phyloP scores from a whole-genome alignment of 192 early-diverging fungal species.

The Coemansia sp. region DNA sequence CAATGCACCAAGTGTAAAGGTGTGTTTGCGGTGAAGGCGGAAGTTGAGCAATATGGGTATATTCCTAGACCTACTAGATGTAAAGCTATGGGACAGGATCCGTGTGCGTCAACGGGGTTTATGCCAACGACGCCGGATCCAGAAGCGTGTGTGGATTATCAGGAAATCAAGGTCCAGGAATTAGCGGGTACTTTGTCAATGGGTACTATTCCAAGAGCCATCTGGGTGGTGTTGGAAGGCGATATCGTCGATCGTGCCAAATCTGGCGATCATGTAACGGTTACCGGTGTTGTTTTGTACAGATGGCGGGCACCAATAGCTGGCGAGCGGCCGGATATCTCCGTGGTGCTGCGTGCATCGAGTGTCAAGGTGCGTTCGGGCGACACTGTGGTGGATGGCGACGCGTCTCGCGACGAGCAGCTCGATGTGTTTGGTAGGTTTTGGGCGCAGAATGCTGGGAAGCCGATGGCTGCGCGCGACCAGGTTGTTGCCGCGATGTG shows the following conservation, averaged over 20 bases:
- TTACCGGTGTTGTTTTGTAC: slow-evolving; percentile 64
- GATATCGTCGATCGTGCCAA: slow-evolving; percentile 64
- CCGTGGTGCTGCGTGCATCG: slow-evolving; percentile 64
- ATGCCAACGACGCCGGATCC: slow-evolving; percentile 37
- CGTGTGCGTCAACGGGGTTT: slow-evolving; percentile 62
- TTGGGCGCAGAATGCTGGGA: slow-evolving; percentile 51
- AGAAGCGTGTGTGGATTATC: slow-evolving; percentile 68
- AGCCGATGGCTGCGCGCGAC: slow-evolving; percentile 54
- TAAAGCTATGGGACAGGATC: slow-evolving; percentile 31
- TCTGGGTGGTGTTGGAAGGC: slow-evolving; percentile 61
- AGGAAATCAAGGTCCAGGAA: slow-evolving; percentile 80
- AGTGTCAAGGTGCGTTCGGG: slow-evolving; percentile 62
- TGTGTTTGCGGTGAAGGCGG: slow-evolving; percentile 58
- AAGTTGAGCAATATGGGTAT: slow-evolving; percentile 67
- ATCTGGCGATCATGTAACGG: slow-evolving; percentile 62
- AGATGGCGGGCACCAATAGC: slow-evolving; percentile 58
- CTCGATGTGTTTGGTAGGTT: slow-evolving; percentile 59
- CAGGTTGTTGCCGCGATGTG: slow-evolving; percentile 64
- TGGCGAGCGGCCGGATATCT: slow-evolving; percentile 64
- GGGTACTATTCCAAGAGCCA: slow-evolving; percentile 65
- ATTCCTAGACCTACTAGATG: slow-evolving; percentile 62
- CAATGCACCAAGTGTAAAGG: slow-evolving; percentile 63
- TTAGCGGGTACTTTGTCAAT: slow-evolving; percentile 64
- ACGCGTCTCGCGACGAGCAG: slow-evolving; percentile 56
- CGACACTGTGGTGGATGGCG: slow-evolving; percentile 36